Percentiles rank a stretch among this genome's conserved stretches.
phyloP scores from a whole-genome alignment of 768 basidiomycete species.

The Terana coerulea region DNA sequence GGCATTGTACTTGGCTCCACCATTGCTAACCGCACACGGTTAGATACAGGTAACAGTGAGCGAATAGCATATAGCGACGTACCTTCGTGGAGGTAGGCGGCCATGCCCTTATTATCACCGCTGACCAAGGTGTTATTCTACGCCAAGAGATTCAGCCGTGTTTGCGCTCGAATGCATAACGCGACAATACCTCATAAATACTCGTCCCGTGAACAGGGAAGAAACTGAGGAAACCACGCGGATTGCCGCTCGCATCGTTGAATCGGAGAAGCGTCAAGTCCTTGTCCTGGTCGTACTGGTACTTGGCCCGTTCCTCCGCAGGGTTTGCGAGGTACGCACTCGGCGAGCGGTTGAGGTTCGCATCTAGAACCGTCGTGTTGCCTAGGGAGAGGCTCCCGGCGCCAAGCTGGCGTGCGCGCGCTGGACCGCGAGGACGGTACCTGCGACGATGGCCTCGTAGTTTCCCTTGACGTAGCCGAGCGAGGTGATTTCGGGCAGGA shows the following conservation, averaged over 20 bases:
- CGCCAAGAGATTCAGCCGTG: too few species aligned
- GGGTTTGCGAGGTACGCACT: conserved; percentile 78
- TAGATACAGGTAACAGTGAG: background rate
- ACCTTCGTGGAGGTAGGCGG: conserved; percentile 76
- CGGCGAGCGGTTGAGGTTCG: conserved; percentile 72
- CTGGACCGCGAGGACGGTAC: conserved; percentile 65
- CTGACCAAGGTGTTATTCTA: conserved; percentile 84
- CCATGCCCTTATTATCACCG: conserved; percentile 84
- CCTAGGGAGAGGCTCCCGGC: conserved; percentile 60
- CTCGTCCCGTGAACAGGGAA: conserved; percentile 81
- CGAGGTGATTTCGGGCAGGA: conserved; percentile 73
- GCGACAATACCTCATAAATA: conserved; percentile 73
- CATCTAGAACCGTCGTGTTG: conserved; percentile 64
- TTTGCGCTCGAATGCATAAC: background rate
- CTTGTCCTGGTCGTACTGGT: conserved; percentile 72
- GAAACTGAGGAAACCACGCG: conserved; percentile 68
- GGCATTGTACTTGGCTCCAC: conserved; percentile 64
- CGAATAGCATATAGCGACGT: conserved; percentile 11
- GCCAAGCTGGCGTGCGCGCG: conserved; percentile 62
- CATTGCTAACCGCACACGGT: conserved; percentile 49
- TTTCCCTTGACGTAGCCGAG: conserved; percentile 71
- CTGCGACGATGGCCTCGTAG: conserved; percentile 67
- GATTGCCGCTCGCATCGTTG: conserved; percentile 51
- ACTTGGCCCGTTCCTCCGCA: conserved; percentile 58
- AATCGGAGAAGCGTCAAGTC: conserved; percentile 66